Conservation (phyloP, 345 rosid genomes). For the Populus pruinosa region DNA sequence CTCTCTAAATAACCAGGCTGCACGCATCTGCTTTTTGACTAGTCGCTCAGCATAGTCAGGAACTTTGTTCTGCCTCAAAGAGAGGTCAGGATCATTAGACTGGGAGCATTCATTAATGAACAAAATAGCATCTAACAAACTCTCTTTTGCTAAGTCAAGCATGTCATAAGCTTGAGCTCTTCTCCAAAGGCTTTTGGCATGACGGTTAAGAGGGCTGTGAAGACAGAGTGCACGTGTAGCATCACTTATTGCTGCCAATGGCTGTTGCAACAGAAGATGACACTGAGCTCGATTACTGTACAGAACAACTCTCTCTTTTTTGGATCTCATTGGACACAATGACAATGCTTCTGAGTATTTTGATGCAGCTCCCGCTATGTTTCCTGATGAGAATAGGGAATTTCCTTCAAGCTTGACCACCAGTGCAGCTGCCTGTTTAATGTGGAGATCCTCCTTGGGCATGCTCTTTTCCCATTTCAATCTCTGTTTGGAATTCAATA, state of each 20-base stretch:
- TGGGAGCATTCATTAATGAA: conserved; percentile 97
- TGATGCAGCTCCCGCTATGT: conserved; percentile 79
- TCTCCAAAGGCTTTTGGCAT: conserved; percentile 98
- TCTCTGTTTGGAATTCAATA: conserved; percentile 62
- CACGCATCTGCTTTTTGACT: conserved; percentile 97
- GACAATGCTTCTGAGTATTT: conserved; percentile 92
- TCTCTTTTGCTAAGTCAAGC: conserved; percentile 91
- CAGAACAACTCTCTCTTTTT: conserved; percentile 91
- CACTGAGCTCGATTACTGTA: conserved; percentile 97
- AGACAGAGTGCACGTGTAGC: conserved; percentile 87
- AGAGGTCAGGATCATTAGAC: conserved; percentile 91
- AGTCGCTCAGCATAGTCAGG: conserved; percentile 96
- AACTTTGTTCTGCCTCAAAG: conserved; percentile 87
- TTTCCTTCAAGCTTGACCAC: conserved; percentile 98
- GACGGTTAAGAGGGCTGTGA: conserved; percentile 82
- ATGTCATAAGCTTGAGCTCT: conserved; percentile 98
- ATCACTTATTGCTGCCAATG: conserved; percentile 85
- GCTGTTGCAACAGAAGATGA: conserved; percentile 89
- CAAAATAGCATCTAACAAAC: conserved; percentile 91
- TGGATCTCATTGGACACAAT: conserved; percentile 89
- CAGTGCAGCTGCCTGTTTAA: conserved; percentile 90
- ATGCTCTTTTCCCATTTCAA: conserved; percentile 90
- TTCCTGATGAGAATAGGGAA: conserved; percentile 90
- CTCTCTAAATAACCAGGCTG: conserved; percentile 97
- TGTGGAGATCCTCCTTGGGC: conserved; percentile 97